Percentiles rank a stretch among this genome's conserved stretches.
Evolutionary conservation across 164 flowering plant genomes (phyloP).

Genomic region (Hamamelis virginiana): DNA sequence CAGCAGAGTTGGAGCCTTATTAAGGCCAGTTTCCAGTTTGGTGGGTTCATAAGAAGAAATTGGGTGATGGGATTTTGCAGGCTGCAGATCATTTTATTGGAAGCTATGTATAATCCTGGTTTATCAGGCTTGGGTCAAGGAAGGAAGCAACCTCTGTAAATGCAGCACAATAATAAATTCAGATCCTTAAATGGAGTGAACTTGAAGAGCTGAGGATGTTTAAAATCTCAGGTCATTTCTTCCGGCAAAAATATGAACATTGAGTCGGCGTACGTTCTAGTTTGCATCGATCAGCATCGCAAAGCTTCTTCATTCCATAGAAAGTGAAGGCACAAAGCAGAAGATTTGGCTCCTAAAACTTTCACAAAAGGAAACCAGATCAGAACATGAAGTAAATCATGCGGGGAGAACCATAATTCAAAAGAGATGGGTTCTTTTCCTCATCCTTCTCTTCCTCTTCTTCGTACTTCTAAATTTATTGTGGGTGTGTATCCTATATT

Average conservation of each 20-base stretch:
- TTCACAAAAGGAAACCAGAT: background rate
- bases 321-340: background rate
- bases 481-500: constrained; percentile 12
- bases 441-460: background rate
- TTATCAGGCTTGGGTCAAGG: background rate
- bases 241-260: too few relatives aligned
- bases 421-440: background rate
- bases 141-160: background rate
- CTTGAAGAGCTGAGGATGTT: background rate
- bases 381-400: background rate
- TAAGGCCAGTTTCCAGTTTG: background rate
- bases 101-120: constrained; percentile 2
- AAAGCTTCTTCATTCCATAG: too few relatives aligned
- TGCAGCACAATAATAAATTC: background rate
- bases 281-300: too few relatives aligned
- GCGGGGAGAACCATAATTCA: background rate
- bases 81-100: constrained; percentile 1
- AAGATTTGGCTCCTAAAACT: background rate
- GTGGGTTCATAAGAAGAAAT: background rate
- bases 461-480: background rate
- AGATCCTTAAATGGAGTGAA: background rate
- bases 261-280: too few relatives aligned
- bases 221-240: too few relatives aligned
- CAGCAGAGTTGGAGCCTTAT: background rate
- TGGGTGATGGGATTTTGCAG: constrained; percentile 3